Base-by-base conservation (phyloP, 495 filamentous ascomycete genomes). In the Penicillium malachiteum region DNA sequence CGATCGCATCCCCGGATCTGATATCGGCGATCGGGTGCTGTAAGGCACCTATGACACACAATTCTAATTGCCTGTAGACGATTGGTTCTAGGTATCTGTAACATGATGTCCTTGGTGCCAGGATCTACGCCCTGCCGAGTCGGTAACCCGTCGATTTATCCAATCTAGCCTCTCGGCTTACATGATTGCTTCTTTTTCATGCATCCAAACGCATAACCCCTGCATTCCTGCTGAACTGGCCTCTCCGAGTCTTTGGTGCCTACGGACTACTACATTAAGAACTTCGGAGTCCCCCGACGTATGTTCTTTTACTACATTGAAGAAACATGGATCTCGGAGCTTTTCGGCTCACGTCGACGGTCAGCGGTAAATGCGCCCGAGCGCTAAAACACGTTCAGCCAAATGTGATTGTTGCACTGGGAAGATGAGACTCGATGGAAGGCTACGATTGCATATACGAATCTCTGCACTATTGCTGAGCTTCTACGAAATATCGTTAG, bases 1-100 rank as follows among this genome's bases (percentile, higher is more conserved):
- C 54, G 38, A 57, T 57, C 41, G 39, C 50, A 48, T 39, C 48
- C 55, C 59, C 55, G 48, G 59, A 62, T 56, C 30, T 49, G 21
- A 37, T 34, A 43, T 13, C 14, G 34, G 8, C 8, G 34, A 37
- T 37, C 21, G 21, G 21, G 4, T 26, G 21, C 21, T 26, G 21
- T 26, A 26, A 26, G 21, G 21, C 21, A 26, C 21, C 4, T 4
- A 26, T 26, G 1, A 26, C 21, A 26, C 14, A 18, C 40, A 17
- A 18, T 43, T 10, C n/a, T 26, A 17, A 18, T 43, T 51, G 48
- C 11, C 16, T 11, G 21, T 26, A 26, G 21, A 26, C 21, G 21
- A 41, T 41, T 41, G 39, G 14, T 3, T 41, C 39, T 26, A 26
- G 4, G 21, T 26, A 26, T 26, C 21, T 26, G 21, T 26, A 26